A percentile compares a stretch with the other conserved stretches of the same genome.
These are phyloP conservation scores for Fusarium dimerum DNA, from an alignment of 2,329 filamentous ascomycete genomes.

Conservation along the genomic window DNA sequence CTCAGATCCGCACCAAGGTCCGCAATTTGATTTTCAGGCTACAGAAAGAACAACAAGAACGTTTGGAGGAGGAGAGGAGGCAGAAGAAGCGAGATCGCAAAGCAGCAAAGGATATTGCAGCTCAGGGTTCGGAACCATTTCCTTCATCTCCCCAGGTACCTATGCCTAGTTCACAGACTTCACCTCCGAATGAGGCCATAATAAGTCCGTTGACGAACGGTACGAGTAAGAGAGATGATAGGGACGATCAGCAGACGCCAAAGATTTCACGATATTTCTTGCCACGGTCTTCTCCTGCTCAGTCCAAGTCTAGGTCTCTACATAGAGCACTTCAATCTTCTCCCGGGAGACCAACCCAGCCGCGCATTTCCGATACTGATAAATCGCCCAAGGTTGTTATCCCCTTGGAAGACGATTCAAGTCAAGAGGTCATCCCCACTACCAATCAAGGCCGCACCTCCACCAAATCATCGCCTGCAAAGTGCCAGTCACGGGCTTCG, in stretches of 20 bases:
- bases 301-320: background rate
- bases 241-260: conserved; percentile 3
- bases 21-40: conserved; percentile 66
- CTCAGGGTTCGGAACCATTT: background rate
- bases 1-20: conserved; percentile 64
- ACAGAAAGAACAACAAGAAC: conserved; percentile 56
- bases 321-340: background rate
- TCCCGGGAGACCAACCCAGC: conserved; percentile 6
- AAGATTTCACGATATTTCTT: conserved; percentile 15
- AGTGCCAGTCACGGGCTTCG: conserved; percentile 8
- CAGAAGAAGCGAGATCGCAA: conserved; percentile 35
- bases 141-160: conserved; percentile 15
- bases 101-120: conserved; percentile 26
- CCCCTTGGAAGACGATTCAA: conserved; percentile 21
- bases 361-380: conserved; percentile 7
- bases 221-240: background rate
- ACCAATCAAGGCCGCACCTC: conserved; percentile 22
- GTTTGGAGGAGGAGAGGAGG: conserved; percentile 40
- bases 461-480: conserved; percentile 22
- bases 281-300: background rate
- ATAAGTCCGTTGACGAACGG: conserved; percentile 10
- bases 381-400: conserved; percentile 17
- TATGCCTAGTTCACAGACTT: conserved; percentile 10
- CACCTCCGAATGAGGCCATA: conserved; percentile 4
- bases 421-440: conserved; percentile 15